phyloP scores from a whole-genome alignment of 495 filamentous ascomycete genomes.

The Hyaloscypha bicolor region DNA sequence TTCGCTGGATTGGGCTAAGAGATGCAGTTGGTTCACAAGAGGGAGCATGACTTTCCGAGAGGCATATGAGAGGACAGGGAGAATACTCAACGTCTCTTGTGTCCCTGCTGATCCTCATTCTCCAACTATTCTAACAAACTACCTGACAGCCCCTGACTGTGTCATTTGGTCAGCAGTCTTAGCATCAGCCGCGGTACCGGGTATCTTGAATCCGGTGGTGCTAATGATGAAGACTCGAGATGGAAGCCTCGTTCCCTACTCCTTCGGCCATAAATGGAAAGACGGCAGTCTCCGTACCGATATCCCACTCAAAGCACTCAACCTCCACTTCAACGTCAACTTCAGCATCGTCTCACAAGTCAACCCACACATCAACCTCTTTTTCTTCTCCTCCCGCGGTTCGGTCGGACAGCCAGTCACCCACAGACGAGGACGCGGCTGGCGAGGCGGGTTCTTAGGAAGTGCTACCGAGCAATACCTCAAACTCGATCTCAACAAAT shows the following conservation, averaged over 20 bases:
- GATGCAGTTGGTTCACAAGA: constrained; percentile 84
- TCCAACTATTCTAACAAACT: constrained; percentile 89
- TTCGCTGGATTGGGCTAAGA: constrained; percentile 84
- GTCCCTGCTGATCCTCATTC: constrained; percentile 96
- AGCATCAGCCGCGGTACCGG: constrained; percentile 93
- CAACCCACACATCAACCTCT: constrained; percentile 96
- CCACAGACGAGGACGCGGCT: constrained; percentile 89
- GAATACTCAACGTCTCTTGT: constrained; percentile 93
- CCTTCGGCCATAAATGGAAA: constrained; percentile 98
- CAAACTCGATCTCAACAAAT: constrained; percentile 93
- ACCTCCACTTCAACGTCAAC: constrained; percentile 96
- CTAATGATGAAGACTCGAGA: constrained; percentile 89
- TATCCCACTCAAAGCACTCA: constrained; percentile 90
- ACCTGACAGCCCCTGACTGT: constrained; percentile 91
- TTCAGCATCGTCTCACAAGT: constrained; percentile 96
- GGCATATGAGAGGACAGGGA: constrained; percentile 90
- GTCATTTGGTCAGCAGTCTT: constrained; percentile 98
- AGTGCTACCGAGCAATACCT: constrained; percentile 92
- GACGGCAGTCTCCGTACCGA: constrained; percentile 93
- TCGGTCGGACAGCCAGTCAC: constrained; percentile 92
- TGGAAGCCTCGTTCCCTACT: constrained; percentile 79
- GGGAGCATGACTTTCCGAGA: constrained; percentile 93
- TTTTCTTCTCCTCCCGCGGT: constrained; percentile 95
- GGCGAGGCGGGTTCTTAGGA: constrained; percentile 93
- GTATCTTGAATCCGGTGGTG: constrained; percentile 94